A percentile compares a stretch with the other conserved stretches of the same genome.
Evolutionary conservation across 2,329 filamentous ascomycete species (phyloP).

Genomic region (Diaporthe longicolla): DNA sequence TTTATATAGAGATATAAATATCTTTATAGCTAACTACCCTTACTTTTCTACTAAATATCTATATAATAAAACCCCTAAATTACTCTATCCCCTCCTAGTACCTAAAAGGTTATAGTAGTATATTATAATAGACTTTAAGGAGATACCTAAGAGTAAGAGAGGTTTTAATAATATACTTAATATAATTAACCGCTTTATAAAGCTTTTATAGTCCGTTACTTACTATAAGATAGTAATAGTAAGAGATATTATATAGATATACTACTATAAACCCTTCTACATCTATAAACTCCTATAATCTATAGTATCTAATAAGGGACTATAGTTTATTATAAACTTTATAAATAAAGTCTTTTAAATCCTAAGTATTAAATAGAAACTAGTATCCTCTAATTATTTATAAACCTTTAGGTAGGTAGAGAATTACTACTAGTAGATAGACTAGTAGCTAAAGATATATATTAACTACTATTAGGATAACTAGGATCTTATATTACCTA

Average conservation of each 20-base stretch:
- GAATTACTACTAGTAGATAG: background rate
- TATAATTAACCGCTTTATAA: no score
- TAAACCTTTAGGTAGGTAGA: background rate
- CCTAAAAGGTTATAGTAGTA: no score
- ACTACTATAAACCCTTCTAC: background rate
- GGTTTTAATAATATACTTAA: no score
- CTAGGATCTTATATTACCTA: background rate
- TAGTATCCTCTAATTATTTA: background rate
- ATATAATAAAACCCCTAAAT: background rate
- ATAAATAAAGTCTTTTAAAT: background rate
- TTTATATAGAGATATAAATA: conserved; percentile 1
- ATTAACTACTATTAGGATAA: conserved; percentile 6
- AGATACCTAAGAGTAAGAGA: no score
- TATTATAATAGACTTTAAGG: no score
- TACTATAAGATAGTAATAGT: background rate
- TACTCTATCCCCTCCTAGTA: background rate
- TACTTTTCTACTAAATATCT: background rate
- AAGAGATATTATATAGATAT: background rate
- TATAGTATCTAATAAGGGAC: background rate
- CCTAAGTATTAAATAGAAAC: background rate
- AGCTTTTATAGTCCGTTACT: no score
- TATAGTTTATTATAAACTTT: background rate
- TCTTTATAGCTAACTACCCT: background rate
- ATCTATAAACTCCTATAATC: background rate
- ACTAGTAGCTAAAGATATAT: background rate